Conservation (phyloP, 202 grass and related monocot species). For the Brachypodium distachyon region DNA sequence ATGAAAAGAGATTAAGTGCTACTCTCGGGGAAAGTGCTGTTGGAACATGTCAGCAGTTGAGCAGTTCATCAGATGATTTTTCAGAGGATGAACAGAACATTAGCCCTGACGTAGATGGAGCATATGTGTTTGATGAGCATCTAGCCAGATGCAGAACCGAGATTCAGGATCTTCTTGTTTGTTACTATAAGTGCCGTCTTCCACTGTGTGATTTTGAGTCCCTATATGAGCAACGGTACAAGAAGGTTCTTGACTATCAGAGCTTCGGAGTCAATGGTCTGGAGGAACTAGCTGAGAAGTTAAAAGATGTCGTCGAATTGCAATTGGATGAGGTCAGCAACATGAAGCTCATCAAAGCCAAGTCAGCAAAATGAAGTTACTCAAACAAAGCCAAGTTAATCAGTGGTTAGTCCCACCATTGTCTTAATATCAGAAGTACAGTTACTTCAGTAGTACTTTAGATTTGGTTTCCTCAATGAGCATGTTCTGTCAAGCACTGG, state of each 20-base stretch:
- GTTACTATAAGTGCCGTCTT: slow-evolving; percentile 60
- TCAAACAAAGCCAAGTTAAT: slow-evolving; percentile 24
- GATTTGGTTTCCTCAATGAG: slow-evolving; percentile 11
- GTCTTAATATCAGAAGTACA: slow-evolving; percentile 25
- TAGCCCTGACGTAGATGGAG: slow-evolving; percentile 25
- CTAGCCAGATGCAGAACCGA: slow-evolving; percentile 58
- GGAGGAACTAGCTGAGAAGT: slow-evolving; percentile 69
- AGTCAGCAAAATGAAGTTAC: not conserved
- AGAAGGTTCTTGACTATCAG: slow-evolving; percentile 62
- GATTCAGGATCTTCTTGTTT: slow-evolving; percentile 84
- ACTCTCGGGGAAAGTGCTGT: slow-evolving; percentile 25
- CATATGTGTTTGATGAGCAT: slow-evolving; percentile 39
- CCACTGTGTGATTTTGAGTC: slow-evolving; percentile 41
- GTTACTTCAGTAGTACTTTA: slow-evolving; percentile 9
- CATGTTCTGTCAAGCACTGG: not conserved
- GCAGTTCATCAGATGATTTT: slow-evolving; percentile 60
- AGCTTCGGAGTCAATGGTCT: slow-evolving; percentile 55
- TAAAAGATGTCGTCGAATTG: slow-evolving; percentile 64
- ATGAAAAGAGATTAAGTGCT: slow-evolving; percentile 38
- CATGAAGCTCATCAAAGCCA: slow-evolving; percentile 51
- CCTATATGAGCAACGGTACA: slow-evolving; percentile 79
- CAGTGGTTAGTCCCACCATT: not conserved
- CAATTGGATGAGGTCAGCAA: slow-evolving; percentile 39
- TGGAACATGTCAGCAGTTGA: slow-evolving; percentile 30
- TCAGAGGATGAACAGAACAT: slow-evolving; percentile 75